A percentile compares a stretch with the other conserved stretches of the same genome.
Evolutionary conservation across 768 basidiomycete genomes (phyloP).

Genomic region (Tylopilus plumbeoviolaceoides): DNA sequence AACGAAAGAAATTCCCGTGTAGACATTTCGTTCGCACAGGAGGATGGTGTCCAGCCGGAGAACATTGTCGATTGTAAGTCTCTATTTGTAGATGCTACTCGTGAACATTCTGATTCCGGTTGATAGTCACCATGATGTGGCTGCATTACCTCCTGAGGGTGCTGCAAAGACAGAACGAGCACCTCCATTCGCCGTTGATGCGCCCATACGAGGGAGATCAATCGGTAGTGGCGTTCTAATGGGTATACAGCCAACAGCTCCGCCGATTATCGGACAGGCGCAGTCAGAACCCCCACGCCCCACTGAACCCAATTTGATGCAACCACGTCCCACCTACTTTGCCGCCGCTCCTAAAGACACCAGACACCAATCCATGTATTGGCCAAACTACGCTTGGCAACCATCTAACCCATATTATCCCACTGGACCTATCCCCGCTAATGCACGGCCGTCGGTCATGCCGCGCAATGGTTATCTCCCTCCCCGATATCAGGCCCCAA

Average conservation of each 20-base stretch:
- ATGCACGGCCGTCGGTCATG: background rate
- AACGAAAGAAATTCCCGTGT: conserved; percentile 36
- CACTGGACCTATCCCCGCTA: background rate
- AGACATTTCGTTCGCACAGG: conserved; percentile 39
- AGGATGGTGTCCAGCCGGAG: conserved; percentile 41
- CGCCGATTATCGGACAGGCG: background rate
- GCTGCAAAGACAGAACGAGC: conserved; percentile 6
- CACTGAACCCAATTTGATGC: conserved; percentile 29
- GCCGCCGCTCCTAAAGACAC: background rate
- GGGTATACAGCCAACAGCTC: conserved; percentile 12
- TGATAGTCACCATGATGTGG: conserved; percentile 21
- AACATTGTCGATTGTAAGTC: conserved; percentile 40
- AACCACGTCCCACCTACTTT: conserved; percentile 13
- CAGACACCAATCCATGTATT: conserved; percentile 13
- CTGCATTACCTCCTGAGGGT: conserved; percentile 19
- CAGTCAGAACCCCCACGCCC: conserved; percentile 24
- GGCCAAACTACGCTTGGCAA: conserved; percentile 15
- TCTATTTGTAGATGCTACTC: conserved; percentile 4
- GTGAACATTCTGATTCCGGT: background rate
- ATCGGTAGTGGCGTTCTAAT: conserved; percentile 27
- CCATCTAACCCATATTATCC: conserved; percentile 28
- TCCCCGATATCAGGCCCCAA: background rate
- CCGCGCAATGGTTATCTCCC: conserved; percentile 3
- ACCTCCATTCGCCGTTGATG: conserved; percentile 5
- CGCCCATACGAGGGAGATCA: conserved; percentile 12